Percentiles rank a stretch among this genome's conserved stretches.
Conservation (phyloP, 805 yeast species). For the Pichia cabralensis region DNA sequence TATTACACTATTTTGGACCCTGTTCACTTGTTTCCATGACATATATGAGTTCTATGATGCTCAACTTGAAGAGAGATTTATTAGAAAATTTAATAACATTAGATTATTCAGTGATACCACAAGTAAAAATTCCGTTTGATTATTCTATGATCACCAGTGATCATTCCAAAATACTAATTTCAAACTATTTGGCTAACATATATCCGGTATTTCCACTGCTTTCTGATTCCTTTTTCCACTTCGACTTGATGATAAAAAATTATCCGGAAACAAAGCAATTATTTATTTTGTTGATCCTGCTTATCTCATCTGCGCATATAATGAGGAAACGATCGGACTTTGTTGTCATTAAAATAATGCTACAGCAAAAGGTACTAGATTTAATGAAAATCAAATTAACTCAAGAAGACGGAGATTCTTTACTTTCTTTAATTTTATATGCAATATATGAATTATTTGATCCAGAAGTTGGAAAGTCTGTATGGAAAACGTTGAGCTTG, state of each 20-base stretch:
- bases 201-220: conserved; percentile 14
- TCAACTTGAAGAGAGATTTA: conserved; percentile 1
- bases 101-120: conserved; percentile 4
- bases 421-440: conserved; percentile 9
- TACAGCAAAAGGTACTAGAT: conserved; percentile 12
- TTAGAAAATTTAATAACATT: background rate
- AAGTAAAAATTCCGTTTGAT: conserved; percentile 10
- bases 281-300: conserved; percentile 11
- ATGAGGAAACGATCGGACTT: conserved; percentile 12
- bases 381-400: conserved; percentile 7
- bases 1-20: conserved; percentile 14
- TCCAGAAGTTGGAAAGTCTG: conserved; percentile 11
- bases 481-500: conserved; percentile 12
- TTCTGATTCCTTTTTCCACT: conserved; percentile 13
- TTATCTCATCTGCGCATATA: conserved; percentile 15
- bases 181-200: conserved; percentile 12
- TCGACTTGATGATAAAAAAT: conserved; percentile 12
- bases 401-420: conserved; percentile 13
- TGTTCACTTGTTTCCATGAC: conserved; percentile 10
- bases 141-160: conserved; percentile 10
- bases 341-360: conserved; percentile 12
- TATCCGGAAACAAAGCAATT: conserved; percentile 11
- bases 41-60: conserved; percentile 8
- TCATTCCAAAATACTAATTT: conserved; percentile 11
- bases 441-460: conserved; percentile 13